phyloP scores from a whole-genome alignment of 305 asterid genomes.

The Solanum hybrid region DNA sequence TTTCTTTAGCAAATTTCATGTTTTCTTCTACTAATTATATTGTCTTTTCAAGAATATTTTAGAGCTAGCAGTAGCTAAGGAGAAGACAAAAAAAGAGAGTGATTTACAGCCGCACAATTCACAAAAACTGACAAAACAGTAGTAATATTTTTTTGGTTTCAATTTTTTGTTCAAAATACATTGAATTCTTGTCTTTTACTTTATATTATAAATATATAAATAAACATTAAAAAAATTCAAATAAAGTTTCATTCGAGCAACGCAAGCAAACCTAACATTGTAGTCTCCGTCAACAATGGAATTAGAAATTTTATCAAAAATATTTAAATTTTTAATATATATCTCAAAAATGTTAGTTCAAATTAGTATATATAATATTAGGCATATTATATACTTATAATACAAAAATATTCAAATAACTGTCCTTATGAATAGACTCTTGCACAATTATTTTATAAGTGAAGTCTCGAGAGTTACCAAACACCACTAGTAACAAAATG shows the following conservation, averaged over 20 bases:
- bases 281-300: background rate
- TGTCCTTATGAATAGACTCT: background rate
- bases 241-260: background rate
- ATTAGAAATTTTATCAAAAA: too few species aligned
- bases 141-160: background rate
- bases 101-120: background rate
- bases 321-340: too few species aligned
- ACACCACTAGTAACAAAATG: background rate
- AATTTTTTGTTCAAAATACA: background rate
- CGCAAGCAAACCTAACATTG: background rate
- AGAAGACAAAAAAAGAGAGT: background rate
- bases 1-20: background rate
- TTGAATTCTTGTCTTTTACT: background rate
- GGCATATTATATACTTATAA: too few species aligned
- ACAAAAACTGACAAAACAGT: background rate
- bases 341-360: background rate
- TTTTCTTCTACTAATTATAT: background rate
- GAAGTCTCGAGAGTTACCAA: background rate
- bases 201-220: background rate
- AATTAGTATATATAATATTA: too few species aligned
- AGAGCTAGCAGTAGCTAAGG: background rate
- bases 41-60: background rate
- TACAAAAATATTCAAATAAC: background rate
- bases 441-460: too few species aligned
- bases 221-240: background rate